These are phyloP conservation scores for Tetrapisispora pingtungensis DNA, from an alignment of 805 yeast species.

Conservation along the genomic window DNA sequence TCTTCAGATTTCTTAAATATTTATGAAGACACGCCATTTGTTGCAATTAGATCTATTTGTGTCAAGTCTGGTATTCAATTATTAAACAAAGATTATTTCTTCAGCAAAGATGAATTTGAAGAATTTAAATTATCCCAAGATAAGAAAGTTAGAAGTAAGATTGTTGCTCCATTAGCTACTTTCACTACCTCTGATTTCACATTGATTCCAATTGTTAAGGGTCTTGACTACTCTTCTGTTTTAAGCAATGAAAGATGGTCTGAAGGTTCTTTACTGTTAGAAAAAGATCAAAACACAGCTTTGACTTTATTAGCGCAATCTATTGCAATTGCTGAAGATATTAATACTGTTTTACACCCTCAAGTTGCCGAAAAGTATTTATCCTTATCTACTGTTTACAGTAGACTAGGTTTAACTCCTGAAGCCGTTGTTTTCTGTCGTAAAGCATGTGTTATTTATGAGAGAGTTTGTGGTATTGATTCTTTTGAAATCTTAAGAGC, in stretches of 20 bases:
- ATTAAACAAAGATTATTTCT: conserved; percentile 35
- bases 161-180: conserved; percentile 31
- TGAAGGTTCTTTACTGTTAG: conserved; percentile 39
- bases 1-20: conserved; percentile 39
- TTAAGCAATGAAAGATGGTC: conserved; percentile 69
- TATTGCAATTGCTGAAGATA: conserved; percentile 64
- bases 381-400: conserved; percentile 54
- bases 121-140: conserved; percentile 23
- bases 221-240: conserved; percentile 53
- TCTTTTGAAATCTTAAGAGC: conserved; percentile 65
- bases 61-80: conserved; percentile 81
- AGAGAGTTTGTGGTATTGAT: conserved; percentile 75
- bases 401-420: conserved; percentile 43
- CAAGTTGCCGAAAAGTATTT: conserved; percentile 66
- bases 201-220: conserved; percentile 68
- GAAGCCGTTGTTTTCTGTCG: conserved; percentile 59
- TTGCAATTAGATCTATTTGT: conserved; percentile 60
- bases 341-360: conserved; percentile 70
- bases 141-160: conserved; percentile 30
- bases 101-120: conserved; percentile 33
- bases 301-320: conserved; percentile 59
- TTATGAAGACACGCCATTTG: conserved; percentile 31
- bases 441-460: conserved; percentile 61
- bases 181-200: conserved; percentile 55
- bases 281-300: conserved; percentile 44